A percentile compares a stretch with the other conserved stretches of the same genome.
Conservation (phyloP, 179 eudicot species). For the Patellifolia procumbens region DNA sequence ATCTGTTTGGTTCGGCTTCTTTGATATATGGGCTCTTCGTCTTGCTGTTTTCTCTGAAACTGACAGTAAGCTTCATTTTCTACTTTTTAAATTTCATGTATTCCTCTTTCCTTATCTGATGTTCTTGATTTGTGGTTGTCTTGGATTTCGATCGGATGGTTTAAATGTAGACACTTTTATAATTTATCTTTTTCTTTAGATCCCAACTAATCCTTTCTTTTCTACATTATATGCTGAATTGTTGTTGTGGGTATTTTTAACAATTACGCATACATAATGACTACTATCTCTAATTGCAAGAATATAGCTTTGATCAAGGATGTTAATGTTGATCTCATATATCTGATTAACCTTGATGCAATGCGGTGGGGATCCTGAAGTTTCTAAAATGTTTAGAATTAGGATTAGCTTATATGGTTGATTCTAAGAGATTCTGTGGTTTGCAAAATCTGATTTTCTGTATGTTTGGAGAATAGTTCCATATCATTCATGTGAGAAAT, state of each 20-base stretch:
- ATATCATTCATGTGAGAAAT: not conserved
- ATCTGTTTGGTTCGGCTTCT: conserved; percentile 96
- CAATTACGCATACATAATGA: not conserved
- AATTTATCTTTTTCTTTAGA: conserved; percentile 12
- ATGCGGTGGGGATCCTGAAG: conserved; percentile 33
- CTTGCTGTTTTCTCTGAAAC: conserved; percentile 86
- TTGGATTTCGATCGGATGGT: not conserved
- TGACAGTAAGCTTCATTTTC: conserved; percentile 41
- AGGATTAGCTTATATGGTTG: conserved; percentile 1
- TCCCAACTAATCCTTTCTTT: conserved; percentile 1
- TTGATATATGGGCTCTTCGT: conserved; percentile 94
- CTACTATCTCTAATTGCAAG: conserved; percentile 16
- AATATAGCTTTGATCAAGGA: conserved; percentile 27
- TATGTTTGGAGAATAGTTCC: conserved; percentile 32
- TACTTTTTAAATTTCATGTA: not conserved
- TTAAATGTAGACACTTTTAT: conserved; percentile 20
- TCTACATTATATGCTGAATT: conserved; percentile 18
- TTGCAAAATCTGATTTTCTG: conserved; percentile 24
- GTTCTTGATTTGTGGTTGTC: not conserved
- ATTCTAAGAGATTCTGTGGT: conserved; percentile 19
- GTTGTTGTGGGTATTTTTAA: conserved; percentile 15
- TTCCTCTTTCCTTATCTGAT: not conserved
- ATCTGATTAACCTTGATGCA: conserved; percentile 21
- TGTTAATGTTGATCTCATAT: conserved; percentile 15
- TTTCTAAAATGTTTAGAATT: conserved; percentile 17